Percentiles rank a stretch among this genome's conserved stretches.
Evolutionary conservation across 1,139 yeast genomes (phyloP).

Genomic region (Blastobotrys elegans): DNA sequence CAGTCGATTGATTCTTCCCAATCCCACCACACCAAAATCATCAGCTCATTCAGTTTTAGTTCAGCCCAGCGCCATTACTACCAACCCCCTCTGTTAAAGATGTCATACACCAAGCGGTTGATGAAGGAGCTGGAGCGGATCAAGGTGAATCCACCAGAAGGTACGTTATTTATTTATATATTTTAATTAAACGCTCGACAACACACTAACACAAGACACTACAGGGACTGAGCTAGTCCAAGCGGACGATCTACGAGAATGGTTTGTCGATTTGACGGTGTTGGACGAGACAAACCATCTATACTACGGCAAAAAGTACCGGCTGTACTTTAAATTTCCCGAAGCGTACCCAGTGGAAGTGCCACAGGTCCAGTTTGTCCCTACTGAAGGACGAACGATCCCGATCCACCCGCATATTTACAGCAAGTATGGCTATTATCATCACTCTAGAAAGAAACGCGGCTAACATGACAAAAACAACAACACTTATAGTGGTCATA

Average conservation of each 20-base stretch:
- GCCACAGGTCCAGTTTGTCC: conserved; percentile 54
- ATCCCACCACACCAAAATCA: too few relatives aligned
- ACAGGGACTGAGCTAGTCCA: conserved; percentile 29
- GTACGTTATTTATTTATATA: conserved; percentile 21
- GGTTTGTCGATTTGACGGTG: conserved; percentile 36
- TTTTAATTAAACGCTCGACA: neutral
- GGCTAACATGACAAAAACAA: neutral
- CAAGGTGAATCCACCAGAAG: conserved; percentile 24
- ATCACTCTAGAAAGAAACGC: neutral
- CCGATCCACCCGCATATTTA: conserved; percentile 73
- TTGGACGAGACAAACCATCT: conserved; percentile 31
- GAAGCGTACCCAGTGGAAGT: conserved; percentile 57
- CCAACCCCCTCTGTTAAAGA: too few relatives aligned
- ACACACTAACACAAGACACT: neutral
- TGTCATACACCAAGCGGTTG: conserved; percentile 39
- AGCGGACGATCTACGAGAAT: conserved; percentile 30
- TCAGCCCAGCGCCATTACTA: too few relatives aligned
- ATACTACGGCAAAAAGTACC: conserved; percentile 33
- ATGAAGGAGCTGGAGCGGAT: conserved; percentile 41
- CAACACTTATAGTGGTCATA: neutral
- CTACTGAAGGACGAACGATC: conserved; percentile 31
- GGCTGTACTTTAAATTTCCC: conserved; percentile 42
- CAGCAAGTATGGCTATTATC: conserved; percentile 39
- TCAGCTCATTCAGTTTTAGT: too few relatives aligned
- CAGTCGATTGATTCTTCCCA: too few relatives aligned